phyloP scores from a whole-genome alignment of 192 early-diverging fungal species.

The Coemansia guatemalensis region DNA sequence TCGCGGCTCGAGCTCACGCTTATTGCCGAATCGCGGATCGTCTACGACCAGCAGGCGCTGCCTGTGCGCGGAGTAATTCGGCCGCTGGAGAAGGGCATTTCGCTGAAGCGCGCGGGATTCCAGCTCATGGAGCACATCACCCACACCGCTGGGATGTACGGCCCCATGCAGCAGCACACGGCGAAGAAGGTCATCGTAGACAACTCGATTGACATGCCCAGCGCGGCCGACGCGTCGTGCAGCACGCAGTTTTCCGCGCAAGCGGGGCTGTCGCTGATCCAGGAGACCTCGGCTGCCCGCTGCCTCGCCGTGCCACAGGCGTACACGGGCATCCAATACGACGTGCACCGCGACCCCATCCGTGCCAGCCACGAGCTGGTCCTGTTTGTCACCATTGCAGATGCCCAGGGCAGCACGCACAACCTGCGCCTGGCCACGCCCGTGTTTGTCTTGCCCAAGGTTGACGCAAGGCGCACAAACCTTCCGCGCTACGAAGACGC shows the following conservation, averaged over 20 bases:
- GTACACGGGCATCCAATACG: slow-evolving; percentile 49
- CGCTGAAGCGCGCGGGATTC: slow-evolving; percentile 34
- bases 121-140: slow-evolving; percentile 33
- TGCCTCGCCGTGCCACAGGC: slow-evolving; percentile 33
- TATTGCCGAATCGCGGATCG: slow-evolving; percentile 26
- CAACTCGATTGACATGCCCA: slow-evolving; percentile 20
- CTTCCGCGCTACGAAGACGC: slow-evolving; percentile 50
- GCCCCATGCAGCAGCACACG: slow-evolving; percentile 7
- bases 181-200: slow-evolving; percentile 17
- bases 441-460: slow-evolving; percentile 37
- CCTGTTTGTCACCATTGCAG: slow-evolving; percentile 30
- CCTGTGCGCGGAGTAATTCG: slow-evolving; percentile 39
- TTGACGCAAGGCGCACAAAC: slow-evolving; percentile 16
- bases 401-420: slow-evolving; percentile 20
- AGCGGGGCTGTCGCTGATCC: slow-evolving; percentile 21
- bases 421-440: slow-evolving; percentile 48
- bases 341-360: slow-evolving; percentile 41
- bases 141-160: slow-evolving; percentile 13
- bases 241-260: slow-evolving; percentile 1
- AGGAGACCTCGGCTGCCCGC: slow-evolving; percentile 34
- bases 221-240: neutral
- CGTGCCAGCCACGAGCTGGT: slow-evolving; percentile 39
- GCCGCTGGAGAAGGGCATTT: slow-evolving; percentile 41
- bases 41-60: slow-evolving; percentile 41
- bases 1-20: slow-evolving; percentile 33